These are phyloP conservation scores for Podaxis pistillaris DNA, from an alignment of 768 basidiomycete genomes.

Conservation along the genomic window DNA sequence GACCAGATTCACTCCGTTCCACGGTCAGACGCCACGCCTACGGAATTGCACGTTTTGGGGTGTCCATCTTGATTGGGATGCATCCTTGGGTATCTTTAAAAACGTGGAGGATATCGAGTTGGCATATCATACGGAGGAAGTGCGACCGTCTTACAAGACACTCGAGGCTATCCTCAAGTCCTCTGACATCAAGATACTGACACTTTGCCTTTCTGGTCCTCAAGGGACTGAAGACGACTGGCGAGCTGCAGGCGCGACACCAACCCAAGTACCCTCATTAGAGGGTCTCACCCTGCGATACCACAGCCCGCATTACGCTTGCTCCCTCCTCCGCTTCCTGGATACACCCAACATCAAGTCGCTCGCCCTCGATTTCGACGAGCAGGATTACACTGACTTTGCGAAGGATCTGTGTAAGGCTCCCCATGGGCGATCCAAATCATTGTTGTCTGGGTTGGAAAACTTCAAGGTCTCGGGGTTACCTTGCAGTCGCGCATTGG, in stretches of 20 bases:
- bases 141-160: constrained; percentile 55
- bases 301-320: constrained; percentile 37
- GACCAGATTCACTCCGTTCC: constrained; percentile 47
- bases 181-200: constrained; percentile 52
- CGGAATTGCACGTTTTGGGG: constrained; percentile 56
- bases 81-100: constrained; percentile 39
- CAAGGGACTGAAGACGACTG: constrained; percentile 31
- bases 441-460: constrained; percentile 47
- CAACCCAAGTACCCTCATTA: constrained; percentile 40
- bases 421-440: constrained; percentile 35
- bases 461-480: constrained; percentile 53
- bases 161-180: constrained; percentile 56
- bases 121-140: constrained; percentile 60
- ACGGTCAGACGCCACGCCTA: constrained; percentile 54
- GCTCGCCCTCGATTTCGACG: constrained; percentile 56
- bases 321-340: constrained; percentile 37
- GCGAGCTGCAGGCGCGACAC: constrained; percentile 36
- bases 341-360: constrained; percentile 37
- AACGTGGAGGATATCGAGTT: constrained; percentile 54
- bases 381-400: constrained; percentile 52
- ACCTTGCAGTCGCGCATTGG: constrained; percentile 34
- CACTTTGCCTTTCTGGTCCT: constrained; percentile 59
- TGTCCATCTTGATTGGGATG: constrained; percentile 68
- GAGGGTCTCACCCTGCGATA: constrained; percentile 36
- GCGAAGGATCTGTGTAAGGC: constrained; percentile 41